Evolutionary conservation across 2,329 filamentous ascomycete species (phyloP), one percentile per base, ranked within the genome.

Genomic region (Cytospora chrysosperma): DNA sequence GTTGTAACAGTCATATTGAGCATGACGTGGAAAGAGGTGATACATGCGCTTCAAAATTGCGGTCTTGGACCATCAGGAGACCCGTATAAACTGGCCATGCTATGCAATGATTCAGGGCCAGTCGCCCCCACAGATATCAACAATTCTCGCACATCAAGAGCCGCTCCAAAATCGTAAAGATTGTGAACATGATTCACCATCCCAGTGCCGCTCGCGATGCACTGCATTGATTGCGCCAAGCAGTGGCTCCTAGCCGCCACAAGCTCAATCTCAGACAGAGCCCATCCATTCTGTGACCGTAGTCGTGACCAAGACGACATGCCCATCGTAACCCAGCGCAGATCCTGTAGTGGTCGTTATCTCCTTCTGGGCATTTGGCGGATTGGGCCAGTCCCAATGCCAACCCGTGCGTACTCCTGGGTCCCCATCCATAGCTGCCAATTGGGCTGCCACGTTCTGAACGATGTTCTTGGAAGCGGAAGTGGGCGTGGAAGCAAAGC

Each of bases 291-390:
- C 59, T 9, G 65, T 65, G 7, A 66, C 43, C 10, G 62, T 66
- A 15, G 65, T 66, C 7, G 65, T 66, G 24, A 65, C 56, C 37
- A 61, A 30, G 10, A 66, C 59, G 32, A 66, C 24, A 21, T 59
- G 37, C 19, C 51, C 65, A 4, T 59, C 50, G n/a, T 65, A 49
- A 34, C 51, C 62, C 19, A 56, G 47, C 6, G 52, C 40, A 15
- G 37, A 28, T 15, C 57, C 54, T 1, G 49, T 58, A 10, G 56
- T 61, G 30, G 28, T 58, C 7, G 26, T 58, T 10, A 15, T 43
- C 6, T 52, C 52, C 5, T n/a, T 15, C 26, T 56, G 47, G 19
- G 51, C 26, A n/a, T 12, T 53, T 2, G 43, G 53, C 10, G 34
- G n/a, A 13, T 32, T 32, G 19, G 52, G 27, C 63, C 50, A 56